Evolutionary conservation across 106 monocot genomes (phyloP), one percentile per base, ranked within the genome.

Genomic region (Dendrobium catenatum): DNA sequence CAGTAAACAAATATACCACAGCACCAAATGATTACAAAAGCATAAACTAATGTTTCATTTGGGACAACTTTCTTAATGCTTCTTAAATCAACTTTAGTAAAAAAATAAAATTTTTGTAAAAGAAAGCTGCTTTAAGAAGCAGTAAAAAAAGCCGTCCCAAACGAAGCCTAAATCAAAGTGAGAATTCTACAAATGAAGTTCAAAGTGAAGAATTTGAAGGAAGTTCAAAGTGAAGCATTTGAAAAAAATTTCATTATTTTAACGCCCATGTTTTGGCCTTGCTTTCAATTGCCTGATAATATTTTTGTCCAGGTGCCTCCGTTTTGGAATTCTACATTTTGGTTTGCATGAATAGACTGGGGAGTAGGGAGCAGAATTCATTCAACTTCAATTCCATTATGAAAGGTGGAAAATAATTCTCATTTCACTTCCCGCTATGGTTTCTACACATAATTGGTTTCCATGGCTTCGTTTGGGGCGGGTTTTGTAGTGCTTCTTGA

Each of bases 321-420:
- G 87, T 97, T 79, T 80, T 97, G 85, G 96, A 97, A 84, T 90
- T 97, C 46, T 97, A 97, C 81, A 88, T 97, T 79, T 85, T 97
- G 55, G 92, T 97, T 20, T 94, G 94, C 86, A 94, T 97, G 94
- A 80, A 87, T 80, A 92, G 92, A 77, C 78, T 97, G 72, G 90
- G 92, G 78, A 40, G 46, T 43, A 97, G 88, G 75, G 96, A 94
- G 64, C 90, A 91, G 75, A 86, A 75, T 44, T 90, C 85, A 17
- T 94, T 90, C 82, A 96, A 91, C 78, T 97, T 97, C 86, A 92
- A 80, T 41, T 89, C 92, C 43, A 72, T 94, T 46, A 90, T 96
- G 91, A 94, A 92, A 94, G 96, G 94, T 94, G 46, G 54, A 55
- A 29, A 46, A 6, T 18, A 55, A 19, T 55, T 68, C n/a, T 73